Base-by-base conservation (phyloP, 2,329 filamentous ascomycete species). In the Metarhizium brunneum region DNA sequence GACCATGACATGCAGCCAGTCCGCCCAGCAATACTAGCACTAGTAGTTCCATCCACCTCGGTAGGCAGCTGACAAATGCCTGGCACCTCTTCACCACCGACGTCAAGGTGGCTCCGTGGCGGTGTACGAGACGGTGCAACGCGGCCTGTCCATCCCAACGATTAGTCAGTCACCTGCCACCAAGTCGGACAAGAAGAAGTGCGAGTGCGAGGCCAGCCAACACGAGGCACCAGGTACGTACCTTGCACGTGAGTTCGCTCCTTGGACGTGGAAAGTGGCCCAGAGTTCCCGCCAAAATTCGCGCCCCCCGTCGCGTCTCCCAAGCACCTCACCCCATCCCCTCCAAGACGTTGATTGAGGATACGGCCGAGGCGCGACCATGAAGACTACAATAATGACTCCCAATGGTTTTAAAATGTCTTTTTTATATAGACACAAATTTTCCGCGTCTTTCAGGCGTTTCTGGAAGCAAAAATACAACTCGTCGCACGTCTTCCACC, bases 261-360 rank as follows among this genome's bases (percentile, higher is more conserved):
- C 45, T 48, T 29, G 45, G 45, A 48, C 45, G 73, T 69, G 73
- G 64, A 66, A 65, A 61, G 62, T 62, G 63, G 45, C 45, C 38
- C 13, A 30, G 45, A 14, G 45, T 29, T 62, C 63, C 66, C 67
- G 65, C 68, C 64, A 69, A 67, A 66, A 58, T 68, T 67, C 70
- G 70, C 70, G 70, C 66, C 69, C 65, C 66, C 69, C 65, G 69
- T 71, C 73, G 73, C 73, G 73, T 74, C 70, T 71, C 66, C 69
- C 70, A 62, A 63, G 65, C 65, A 72, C 70, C 62, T 71, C 69
- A 68, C 66, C 62, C 63, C 66, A 69, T 67, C 62, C 69, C 71
- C 71, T 67, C 69, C 67, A 66, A 57, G 58, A 68, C 60, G 57
- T 54, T 50, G 25, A 53, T 50, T 18, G 36, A 30, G 18, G 40